Evolutionary conservation across 2,329 filamentous ascomycete genomes (phyloP).

Genomic region (Calonectria montana): DNA sequence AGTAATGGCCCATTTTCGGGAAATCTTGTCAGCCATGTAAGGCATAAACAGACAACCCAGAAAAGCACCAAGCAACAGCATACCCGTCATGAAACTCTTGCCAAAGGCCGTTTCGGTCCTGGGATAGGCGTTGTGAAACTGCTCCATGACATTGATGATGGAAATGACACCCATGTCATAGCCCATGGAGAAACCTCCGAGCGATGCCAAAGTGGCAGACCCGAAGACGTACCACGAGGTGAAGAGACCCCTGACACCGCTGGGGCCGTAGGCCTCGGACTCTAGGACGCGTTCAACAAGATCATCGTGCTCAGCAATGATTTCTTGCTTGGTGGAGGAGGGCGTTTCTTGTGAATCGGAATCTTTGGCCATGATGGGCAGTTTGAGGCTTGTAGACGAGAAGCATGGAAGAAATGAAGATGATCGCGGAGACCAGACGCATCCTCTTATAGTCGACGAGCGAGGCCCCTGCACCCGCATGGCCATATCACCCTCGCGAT

Average conservation of each 20-base stretch:
- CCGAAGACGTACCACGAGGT: constrained; percentile 50
- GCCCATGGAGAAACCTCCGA: constrained; percentile 43
- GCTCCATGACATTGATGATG: constrained; percentile 56
- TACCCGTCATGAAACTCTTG: constrained; percentile 46
- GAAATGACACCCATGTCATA: constrained; percentile 49
- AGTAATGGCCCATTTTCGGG: constrained; percentile 65
- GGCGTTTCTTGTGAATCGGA: not conserved
- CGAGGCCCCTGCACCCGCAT: not conserved
- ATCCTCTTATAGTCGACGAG: not conserved
- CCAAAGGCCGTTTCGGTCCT: constrained; percentile 37
- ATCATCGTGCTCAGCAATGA: not conserved
- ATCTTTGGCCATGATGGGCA: constrained; percentile 1
- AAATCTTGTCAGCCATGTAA: constrained; percentile 46
- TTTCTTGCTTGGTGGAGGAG: not conserved
- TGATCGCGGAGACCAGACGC: not conserved
- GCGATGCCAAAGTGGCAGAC: constrained; percentile 54
- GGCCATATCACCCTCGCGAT: not conserved
- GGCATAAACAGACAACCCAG: constrained; percentile 25
- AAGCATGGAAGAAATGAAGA: not conserved
- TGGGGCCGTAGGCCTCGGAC: constrained; percentile 13
- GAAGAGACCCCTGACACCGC: constrained; percentile 5
- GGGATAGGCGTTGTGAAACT: constrained; percentile 54
- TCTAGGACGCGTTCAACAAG: not conserved
- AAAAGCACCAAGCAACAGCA: constrained; percentile 28
- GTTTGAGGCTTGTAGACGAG: not conserved